Conservation (phyloP, 306 rosid species). For the Prunus dulcis region DNA sequence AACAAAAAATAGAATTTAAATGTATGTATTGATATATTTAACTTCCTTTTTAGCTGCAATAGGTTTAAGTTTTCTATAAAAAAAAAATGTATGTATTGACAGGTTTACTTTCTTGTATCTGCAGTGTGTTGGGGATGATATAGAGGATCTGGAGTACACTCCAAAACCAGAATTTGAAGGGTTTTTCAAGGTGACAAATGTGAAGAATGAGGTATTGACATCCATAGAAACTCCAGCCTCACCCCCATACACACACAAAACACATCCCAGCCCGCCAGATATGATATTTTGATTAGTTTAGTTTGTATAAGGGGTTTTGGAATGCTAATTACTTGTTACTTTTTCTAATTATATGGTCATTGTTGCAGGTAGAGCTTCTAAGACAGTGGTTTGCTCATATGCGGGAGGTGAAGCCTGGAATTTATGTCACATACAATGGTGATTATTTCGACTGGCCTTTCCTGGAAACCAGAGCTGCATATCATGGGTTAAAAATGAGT, state of each 20-base stretch:
- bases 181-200: conserved; percentile 82
- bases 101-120: conserved; percentile 25
- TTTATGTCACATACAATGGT: conserved; percentile 92
- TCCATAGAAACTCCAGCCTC: background rate
- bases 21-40: conserved; percentile 11
- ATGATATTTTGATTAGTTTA: conserved; percentile 11
- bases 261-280: background rate
- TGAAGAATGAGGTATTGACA: conserved; percentile 73
- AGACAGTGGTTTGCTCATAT: conserved; percentile 88
- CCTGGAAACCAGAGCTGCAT: conserved; percentile 81
- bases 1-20: background rate
- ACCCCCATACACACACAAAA: background rate
- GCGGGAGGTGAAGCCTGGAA: conserved; percentile 97
- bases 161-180: conserved; percentile 98
- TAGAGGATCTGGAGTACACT: conserved; percentile 88
- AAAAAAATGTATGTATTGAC: background rate
- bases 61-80: conserved; percentile 26
- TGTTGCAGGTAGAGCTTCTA: conserved; percentile 84
- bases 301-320: conserved; percentile 15
- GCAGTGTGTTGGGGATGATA: conserved; percentile 93
- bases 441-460: conserved; percentile 99
- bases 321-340: background rate
- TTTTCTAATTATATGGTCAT: conserved; percentile 9
- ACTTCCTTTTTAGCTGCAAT: conserved; percentile 42
- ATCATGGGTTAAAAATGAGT: conserved; percentile 82